These are phyloP conservation scores for Senecio squalidus DNA, from an alignment of 140 eudicot genomes.

Conservation along the genomic window DNA sequence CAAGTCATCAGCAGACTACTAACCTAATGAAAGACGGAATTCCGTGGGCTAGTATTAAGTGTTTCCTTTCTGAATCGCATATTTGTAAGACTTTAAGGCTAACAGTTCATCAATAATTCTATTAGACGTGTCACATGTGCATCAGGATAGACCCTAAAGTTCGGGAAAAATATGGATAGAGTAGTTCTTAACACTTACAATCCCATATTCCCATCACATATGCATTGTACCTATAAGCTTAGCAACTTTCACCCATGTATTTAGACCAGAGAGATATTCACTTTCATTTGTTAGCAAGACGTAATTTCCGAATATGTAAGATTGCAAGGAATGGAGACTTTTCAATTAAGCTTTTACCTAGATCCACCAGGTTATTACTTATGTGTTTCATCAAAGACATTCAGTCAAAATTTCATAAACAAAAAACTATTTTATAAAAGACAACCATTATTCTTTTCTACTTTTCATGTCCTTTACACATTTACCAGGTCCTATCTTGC, in stretches of 20 bases:
- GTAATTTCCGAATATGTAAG: neutral
- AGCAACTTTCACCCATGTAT: neutral
- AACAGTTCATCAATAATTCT: neutral
- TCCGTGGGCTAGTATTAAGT: neutral
- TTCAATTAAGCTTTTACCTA: neutral
- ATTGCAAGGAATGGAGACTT: neutral
- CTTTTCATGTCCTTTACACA: neutral
- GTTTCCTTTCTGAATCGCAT: constrained; percentile 1
- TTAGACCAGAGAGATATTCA: neutral
- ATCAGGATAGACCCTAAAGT: constrained; percentile 13
- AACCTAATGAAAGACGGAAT: neutral
- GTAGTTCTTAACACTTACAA: neutral
- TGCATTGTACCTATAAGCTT: neutral
- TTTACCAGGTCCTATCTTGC: neutral
- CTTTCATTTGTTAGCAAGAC: too few species aligned
- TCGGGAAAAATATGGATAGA: neutral
- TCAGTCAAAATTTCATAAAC: neutral
- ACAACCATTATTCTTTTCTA: neutral
- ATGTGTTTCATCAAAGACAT: neutral
- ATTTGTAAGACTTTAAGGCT: neutral
- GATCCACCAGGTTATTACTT: neutral
- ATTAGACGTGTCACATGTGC: neutral
- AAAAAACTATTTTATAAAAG: neutral
- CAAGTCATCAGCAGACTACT: constrained; percentile 12
- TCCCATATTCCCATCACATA: constrained; percentile 7